phyloP scores from a whole-genome alignment of 768 basidiomycete species.

The Mycena kentingensis region DNA sequence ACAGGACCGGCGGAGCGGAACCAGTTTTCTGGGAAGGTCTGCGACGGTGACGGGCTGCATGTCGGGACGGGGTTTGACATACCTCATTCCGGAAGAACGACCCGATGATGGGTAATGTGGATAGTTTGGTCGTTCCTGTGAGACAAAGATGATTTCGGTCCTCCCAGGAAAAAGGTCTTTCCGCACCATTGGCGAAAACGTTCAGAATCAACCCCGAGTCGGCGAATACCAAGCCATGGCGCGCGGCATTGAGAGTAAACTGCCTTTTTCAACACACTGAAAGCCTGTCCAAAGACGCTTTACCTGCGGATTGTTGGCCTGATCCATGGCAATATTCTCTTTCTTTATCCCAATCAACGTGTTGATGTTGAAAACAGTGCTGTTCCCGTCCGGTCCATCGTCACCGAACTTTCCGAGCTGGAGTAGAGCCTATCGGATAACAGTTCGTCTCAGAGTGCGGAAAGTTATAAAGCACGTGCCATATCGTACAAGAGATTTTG shows the following conservation, averaged over 20 bases:
- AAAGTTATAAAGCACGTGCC: neutral
- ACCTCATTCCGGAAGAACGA: no score
- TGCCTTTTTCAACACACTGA: neutral
- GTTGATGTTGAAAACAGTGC: slow-evolving; percentile 17
- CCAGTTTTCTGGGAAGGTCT: slow-evolving; percentile 19
- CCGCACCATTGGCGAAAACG: slow-evolving; percentile 19
- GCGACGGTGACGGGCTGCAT: slow-evolving; percentile 15
- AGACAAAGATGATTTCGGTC: neutral
- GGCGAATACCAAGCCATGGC: slow-evolving; percentile 9
- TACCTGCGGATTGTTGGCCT: slow-evolving; percentile 14
- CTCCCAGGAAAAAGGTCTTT: neutral
- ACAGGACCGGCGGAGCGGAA: slow-evolving; percentile 15
- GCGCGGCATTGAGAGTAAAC: slow-evolving; percentile 14
- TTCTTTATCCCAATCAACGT: slow-evolving; percentile 18
- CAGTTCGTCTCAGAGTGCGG: neutral
- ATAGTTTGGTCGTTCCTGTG: slow-evolving; percentile 17
- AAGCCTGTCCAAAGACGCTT: no score
- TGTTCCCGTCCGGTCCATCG: slow-evolving; percentile 13
- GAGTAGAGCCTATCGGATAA: slow-evolving; percentile 15
- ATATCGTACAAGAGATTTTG: slow-evolving; percentile 20
- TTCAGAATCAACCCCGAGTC: slow-evolving; percentile 7
- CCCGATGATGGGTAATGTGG: slow-evolving; percentile 14
- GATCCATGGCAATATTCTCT: slow-evolving; percentile 17
- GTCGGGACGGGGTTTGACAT: no score
- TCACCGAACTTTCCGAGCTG: slow-evolving; percentile 18